Evolutionary conservation across 345 rosid genomes (phyloP).

Genomic region (Jatropha curcas): DNA sequence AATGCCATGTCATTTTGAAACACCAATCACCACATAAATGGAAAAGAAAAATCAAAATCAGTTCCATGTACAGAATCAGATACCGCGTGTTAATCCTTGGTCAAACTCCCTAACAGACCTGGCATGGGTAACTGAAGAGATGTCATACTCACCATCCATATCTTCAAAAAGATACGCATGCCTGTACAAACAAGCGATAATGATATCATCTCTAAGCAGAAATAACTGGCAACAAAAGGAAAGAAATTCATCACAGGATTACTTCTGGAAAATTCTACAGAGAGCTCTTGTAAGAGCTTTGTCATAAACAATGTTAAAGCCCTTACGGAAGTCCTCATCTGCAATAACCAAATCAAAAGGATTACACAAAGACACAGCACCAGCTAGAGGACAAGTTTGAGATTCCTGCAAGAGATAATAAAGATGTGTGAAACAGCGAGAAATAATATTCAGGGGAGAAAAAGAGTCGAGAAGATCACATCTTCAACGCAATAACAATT

Average conservation of each 20-base stretch:
- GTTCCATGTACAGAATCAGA: slow-evolving; percentile 6
- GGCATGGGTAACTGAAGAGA: slow-evolving; percentile 68
- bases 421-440: slow-evolving; percentile 15
- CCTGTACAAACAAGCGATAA: slow-evolving; percentile 40
- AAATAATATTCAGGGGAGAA: not conserved
- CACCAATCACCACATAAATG: not conserved
- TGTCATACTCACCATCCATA: slow-evolving; percentile 74
- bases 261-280: slow-evolving; percentile 65
- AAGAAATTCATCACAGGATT: slow-evolving; percentile 25
- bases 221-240: slow-evolving; percentile 15
- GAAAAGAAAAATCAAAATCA: not conserved
- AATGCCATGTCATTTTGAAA: not conserved
- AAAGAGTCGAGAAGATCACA: not conserved
- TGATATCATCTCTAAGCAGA: slow-evolving; percentile 13
- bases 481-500: not conserved
- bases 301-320: slow-evolving; percentile 82
- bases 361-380: slow-evolving; percentile 88
- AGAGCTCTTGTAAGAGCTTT: slow-evolving; percentile 74
- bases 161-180: slow-evolving; percentile 88
- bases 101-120: slow-evolving; percentile 80
- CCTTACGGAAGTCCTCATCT: slow-evolving; percentile 90
- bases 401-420: slow-evolving; percentile 55
- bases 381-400: slow-evolving; percentile 60
- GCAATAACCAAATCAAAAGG: slow-evolving; percentile 92
- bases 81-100: slow-evolving; percentile 82